Base-by-base conservation (phyloP, 768 basidiomycete genomes). In the Hortiboletus campestris region DNA sequence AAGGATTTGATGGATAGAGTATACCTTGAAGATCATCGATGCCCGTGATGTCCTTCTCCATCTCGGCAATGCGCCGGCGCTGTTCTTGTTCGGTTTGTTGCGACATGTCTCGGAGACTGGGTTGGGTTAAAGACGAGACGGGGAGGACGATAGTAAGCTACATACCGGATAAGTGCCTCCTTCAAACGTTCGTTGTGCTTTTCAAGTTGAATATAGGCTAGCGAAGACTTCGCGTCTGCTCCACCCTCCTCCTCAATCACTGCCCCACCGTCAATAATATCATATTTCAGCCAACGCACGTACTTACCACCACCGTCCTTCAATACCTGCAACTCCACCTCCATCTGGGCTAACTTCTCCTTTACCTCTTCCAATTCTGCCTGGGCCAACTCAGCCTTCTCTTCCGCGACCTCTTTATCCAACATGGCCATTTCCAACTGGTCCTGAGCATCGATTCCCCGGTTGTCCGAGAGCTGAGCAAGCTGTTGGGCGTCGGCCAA, bases 391-490 rank as follows among this genome's bases (percentile, higher is more conserved):
- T 98, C 96, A 0, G 90, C 87, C 56, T 84, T 84, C 71, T 98
- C 96, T 67, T 98, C 97, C 0, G 96, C 95, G 38, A 98, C 85
- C 70, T 99, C 97, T 73, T 93, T 94, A 69, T 99, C 97, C 62
- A 99, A 74, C 81, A 91, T 91, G 3, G 85, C 80, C 88, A 98
- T 94, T 75, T 99, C 97, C 38, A 98, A 74, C 67, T 95, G 91
- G 55, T 98, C 96, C 49, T 89, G 84, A 1, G 88, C 69, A 68
- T 98, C 96, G 3, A 86, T 73, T 1, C 91, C 76, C 22, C 89
- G 80, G 16, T 74, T 75, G 59, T 95, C 91, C 0, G 85, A 76
- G 34, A 93, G 75, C 34, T 85, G 80, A 0, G 84, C 78, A n/a
- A 93, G 76, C 56, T 92, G 88, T 57, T 88, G 80, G 9, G 84